phyloP scores from a whole-genome alignment of 306 rosid species.

The Erythrophleum fordii region DNA sequence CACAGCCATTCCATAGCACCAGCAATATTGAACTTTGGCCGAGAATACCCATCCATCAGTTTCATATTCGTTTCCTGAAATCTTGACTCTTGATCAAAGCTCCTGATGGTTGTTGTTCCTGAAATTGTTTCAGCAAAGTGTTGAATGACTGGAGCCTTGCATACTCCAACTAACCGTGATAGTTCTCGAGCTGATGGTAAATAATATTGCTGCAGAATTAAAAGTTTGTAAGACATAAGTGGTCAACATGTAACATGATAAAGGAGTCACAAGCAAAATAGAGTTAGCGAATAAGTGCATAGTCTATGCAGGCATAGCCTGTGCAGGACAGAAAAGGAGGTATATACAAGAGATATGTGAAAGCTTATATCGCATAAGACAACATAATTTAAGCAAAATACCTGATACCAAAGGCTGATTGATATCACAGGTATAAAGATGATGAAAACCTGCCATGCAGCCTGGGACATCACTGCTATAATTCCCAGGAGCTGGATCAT shows the following conservation, averaged over 20 bases:
- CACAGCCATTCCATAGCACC: slow-evolving; percentile 74
- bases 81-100: slow-evolving; percentile 69
- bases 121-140: slow-evolving; percentile 81
- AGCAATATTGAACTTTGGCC: slow-evolving; percentile 55
- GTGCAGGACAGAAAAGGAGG: background rate
- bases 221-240: slow-evolving; percentile 18
- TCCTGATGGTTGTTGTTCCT: slow-evolving; percentile 66
- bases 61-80: slow-evolving; percentile 63
- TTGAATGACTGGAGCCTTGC: slow-evolving; percentile 78
- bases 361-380: background rate
- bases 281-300: background rate
- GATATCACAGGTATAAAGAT: slow-evolving; percentile 70
- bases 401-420: slow-evolving; percentile 75
- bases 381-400: slow-evolving; percentile 33
- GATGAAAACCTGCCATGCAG: slow-evolving; percentile 80
- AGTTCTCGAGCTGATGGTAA: slow-evolving; percentile 63
- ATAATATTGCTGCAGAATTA: slow-evolving; percentile 9
- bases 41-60: slow-evolving; percentile 61
- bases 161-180: slow-evolving; percentile 65
- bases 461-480: slow-evolving; percentile 84
- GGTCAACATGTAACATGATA: background rate
- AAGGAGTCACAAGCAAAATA: background rate
- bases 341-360: background rate
- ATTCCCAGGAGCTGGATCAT: slow-evolving; percentile 68
- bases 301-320: background rate